Percentiles rank a stretch among this genome's conserved stretches.
These are phyloP conservation scores for Dactylellina drechsleri DNA, from an alignment of 2,329 filamentous ascomycete species.

Conservation along the genomic window DNA sequence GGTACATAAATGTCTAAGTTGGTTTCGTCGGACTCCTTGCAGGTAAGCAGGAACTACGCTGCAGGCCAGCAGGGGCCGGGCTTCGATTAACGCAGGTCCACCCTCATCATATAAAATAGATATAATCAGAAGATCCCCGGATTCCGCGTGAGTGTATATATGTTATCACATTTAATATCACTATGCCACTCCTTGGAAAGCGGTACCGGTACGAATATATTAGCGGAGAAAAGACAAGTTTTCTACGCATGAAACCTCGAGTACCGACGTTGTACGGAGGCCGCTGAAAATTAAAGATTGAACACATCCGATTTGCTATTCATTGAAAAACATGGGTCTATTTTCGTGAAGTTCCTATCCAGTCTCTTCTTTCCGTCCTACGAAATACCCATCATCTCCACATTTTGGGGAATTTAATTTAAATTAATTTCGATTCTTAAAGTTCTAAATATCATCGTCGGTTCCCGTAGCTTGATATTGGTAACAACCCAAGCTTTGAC, in stretches of 20 bases:
- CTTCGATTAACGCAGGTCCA: conserved; percentile 34
- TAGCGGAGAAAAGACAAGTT: conserved; percentile 21
- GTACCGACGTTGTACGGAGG: conserved; percentile 40
- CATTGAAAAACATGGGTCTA: neutral
- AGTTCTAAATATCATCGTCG: conserved; percentile 18
- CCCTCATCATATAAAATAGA: conserved; percentile 1
- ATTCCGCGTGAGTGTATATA: neutral
- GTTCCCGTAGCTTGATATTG: conserved; percentile 31
- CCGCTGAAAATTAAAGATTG: conserved; percentile 27
- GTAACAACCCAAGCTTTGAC: conserved; percentile 40
- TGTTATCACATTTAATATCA: no score
- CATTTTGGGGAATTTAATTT: conserved; percentile 24
- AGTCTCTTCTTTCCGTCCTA: neutral
- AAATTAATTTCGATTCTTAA: neutral
- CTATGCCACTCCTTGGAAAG: neutral
- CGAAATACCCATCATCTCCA: conserved; percentile 15
- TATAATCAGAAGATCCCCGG: conserved; percentile 11
- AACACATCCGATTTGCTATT: neutral
- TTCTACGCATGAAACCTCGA: conserved; percentile 43
- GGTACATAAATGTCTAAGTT: conserved; percentile 1
- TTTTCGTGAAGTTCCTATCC: conserved; percentile 5
- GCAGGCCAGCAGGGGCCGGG: conserved; percentile 35
- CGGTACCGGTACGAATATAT: conserved; percentile 37
- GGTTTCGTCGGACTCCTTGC: conserved; percentile 38
- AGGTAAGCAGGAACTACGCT: conserved; percentile 33